Percentiles rank a stretch among this genome's conserved stretches.
phyloP scores from a whole-genome alignment of 2,329 filamentous ascomycete genomes.

The Aspergillus awamori region DNA sequence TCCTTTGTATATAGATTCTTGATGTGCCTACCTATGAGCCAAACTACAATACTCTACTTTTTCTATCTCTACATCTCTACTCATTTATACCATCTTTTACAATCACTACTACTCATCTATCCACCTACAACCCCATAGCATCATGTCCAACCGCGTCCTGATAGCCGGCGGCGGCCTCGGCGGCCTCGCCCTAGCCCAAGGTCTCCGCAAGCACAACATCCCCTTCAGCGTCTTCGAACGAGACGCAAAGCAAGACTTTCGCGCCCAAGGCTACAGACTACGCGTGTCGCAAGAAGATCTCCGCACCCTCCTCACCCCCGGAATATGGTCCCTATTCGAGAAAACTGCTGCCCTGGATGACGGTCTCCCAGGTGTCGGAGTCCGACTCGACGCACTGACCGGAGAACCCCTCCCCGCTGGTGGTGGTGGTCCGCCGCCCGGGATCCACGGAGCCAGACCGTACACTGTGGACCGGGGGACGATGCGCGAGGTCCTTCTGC shows the following conservation, averaged over 20 bases:
- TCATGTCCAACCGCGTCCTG: constrained; percentile 25
- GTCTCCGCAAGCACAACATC: constrained; percentile 36
- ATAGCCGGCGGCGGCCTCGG: constrained; percentile 43
- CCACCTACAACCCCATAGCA: not conserved
- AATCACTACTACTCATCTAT: not conserved
- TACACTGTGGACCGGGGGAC: constrained; percentile 4
- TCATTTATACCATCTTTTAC: not conserved
- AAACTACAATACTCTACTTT: too few relatives aligned
- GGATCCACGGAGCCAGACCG: not conserved
- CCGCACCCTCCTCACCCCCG: not conserved
- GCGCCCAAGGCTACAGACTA: constrained; percentile 45
- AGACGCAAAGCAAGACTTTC: constrained; percentile 32
- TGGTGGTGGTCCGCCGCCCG: not conserved
- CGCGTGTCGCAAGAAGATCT: constrained; percentile 6
- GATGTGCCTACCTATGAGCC: not conserved
- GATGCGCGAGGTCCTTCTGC: constrained; percentile 6
- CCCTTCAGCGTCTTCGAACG: constrained; percentile 43
- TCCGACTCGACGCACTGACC: not conserved
- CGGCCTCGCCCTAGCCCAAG: constrained; percentile 41
- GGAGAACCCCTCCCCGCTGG: not conserved
- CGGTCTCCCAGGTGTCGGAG: not conserved
- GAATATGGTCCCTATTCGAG: constrained; percentile 25
- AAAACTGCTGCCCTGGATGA: constrained; percentile 21
- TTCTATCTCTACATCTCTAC: not conserved
- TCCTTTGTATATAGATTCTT: too few relatives aligned